Percentiles rank a stretch among this genome's conserved stretches.
phyloP scores from a whole-genome alignment of 2,329 filamentous ascomycete genomes.

The Apiospora sp. region DNA sequence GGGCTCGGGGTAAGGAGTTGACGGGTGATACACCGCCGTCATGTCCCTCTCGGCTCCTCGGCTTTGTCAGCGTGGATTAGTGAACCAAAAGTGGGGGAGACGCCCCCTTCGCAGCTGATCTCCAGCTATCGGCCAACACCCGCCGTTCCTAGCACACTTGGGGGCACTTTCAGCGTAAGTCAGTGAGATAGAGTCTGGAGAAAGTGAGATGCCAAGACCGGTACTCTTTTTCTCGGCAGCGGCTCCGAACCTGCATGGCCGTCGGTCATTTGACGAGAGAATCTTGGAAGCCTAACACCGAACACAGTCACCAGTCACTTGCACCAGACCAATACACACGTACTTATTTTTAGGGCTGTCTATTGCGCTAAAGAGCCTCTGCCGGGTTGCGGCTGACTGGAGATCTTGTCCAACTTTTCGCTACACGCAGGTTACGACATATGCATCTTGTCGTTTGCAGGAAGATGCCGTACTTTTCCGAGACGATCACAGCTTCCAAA shows the following conservation, averaged over 20 bases:
- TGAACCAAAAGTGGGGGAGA: not conserved
- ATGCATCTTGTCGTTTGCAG: not conserved
- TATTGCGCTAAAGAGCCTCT: not conserved
- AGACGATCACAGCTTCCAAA: conserved; percentile 5
- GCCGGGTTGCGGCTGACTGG: not conserved
- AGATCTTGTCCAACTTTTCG: not conserved
- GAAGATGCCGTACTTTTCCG: not conserved
- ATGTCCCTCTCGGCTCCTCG: conserved; percentile 1
- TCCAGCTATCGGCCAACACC: not conserved
- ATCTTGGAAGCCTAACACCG: no score
- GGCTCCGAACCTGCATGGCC: not conserved
- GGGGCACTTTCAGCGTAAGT: not conserved
- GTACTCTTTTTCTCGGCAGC: not conserved
- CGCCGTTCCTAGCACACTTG: not conserved
- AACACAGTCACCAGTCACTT: not conserved
- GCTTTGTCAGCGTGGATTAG: conserved; percentile 19
- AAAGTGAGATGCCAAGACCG: conserved; percentile 4
- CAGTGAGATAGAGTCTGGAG: not conserved
- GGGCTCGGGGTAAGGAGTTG: conserved; percentile 22
- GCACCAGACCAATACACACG: not conserved
- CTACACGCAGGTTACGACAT: not conserved
- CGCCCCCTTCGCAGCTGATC: not conserved
- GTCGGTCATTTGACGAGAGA: not conserved
- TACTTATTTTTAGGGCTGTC: not conserved
- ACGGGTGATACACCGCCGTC: not conserved